phyloP scores from a whole-genome alignment of 352 stramenopile genomes.

The Phytopythium delawarense region DNA sequence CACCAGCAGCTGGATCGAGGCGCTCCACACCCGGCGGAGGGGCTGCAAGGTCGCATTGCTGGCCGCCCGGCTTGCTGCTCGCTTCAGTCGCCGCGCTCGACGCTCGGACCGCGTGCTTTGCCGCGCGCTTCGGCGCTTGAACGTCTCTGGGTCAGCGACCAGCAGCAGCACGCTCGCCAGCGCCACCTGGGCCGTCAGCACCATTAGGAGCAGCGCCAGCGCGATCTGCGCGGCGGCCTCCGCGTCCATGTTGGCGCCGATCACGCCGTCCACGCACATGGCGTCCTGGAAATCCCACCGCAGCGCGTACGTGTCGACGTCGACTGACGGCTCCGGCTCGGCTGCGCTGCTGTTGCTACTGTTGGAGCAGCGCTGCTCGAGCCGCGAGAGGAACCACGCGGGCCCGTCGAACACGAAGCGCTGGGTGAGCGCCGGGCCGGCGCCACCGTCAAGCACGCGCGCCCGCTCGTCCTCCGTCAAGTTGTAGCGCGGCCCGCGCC shows the following conservation, averaged over 20 bases:
- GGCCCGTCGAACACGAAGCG: conserved; percentile 48
- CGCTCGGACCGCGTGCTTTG: neutral
- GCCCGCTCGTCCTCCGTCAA: conserved; percentile 20
- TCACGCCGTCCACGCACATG: conserved; percentile 7
- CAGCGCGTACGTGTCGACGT: conserved; percentile 18
- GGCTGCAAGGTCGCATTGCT: neutral
- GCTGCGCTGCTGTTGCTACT: neutral
- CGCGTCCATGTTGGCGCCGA: conserved; percentile 5
- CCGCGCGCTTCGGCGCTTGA: neutral
- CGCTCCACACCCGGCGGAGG: neutral
- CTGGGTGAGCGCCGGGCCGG: conserved; percentile 35
- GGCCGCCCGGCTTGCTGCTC: neutral
- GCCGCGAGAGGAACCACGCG: conserved; percentile 35
- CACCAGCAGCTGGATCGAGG: neutral
- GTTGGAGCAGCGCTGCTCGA: conserved; percentile 22
- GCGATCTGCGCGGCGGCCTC: neutral
- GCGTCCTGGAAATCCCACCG: conserved; percentile 24
- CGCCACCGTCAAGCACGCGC: conserved; percentile 36
- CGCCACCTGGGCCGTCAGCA: conserved; percentile 4
- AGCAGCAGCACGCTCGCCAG: conserved; percentile 8
- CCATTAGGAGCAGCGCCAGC: conserved; percentile 5
- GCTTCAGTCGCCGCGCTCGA: neutral
- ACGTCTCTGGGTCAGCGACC: conserved; percentile 2
- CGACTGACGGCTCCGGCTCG: conserved; percentile 2
- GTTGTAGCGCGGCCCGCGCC: neutral